A percentile compares a stretch with the other conserved stretches of the same genome.
phyloP scores from a whole-genome alignment of 176 grass and related monocot genomes.

The Cenchrus americanus region DNA sequence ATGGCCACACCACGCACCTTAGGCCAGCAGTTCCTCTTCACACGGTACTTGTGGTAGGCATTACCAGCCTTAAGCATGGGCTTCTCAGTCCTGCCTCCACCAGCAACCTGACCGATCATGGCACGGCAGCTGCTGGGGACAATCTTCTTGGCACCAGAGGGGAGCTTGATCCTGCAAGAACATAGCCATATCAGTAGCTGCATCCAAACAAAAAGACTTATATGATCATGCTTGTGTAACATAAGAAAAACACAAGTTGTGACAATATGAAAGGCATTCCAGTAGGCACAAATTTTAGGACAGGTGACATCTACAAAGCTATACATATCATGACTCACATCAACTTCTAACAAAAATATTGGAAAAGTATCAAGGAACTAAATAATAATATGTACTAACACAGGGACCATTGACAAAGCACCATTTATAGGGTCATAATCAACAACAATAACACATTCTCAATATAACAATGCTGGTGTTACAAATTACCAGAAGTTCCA shows the following conservation, averaged over 20 bases:
- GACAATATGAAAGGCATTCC: too few relatives aligned
- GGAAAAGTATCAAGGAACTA: too few relatives aligned
- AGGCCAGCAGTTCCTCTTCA: constrained; percentile 96
- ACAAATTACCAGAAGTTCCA: too few relatives aligned
- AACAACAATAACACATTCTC: too few relatives aligned
- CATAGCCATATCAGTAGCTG: neutral
- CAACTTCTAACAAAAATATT: too few relatives aligned
- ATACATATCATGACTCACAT: too few relatives aligned
- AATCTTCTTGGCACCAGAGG: constrained; percentile 97
- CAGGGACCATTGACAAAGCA: too few relatives aligned
- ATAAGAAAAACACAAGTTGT: neutral
- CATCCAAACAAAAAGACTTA: neutral
- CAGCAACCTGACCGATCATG: constrained; percentile 91
- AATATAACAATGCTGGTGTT: too few relatives aligned
- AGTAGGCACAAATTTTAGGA: too few relatives aligned
- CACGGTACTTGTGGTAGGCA: constrained; percentile 91
- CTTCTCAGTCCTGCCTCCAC: constrained; percentile 94
- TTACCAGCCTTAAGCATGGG: constrained; percentile 84
- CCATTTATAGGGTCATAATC: too few relatives aligned
- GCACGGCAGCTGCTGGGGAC: constrained; percentile 83
- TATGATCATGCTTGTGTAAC: neutral
- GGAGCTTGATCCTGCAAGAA: constrained; percentile 77
- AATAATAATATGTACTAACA: too few relatives aligned
- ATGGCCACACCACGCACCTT: constrained; percentile 99
- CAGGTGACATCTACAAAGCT: too few relatives aligned